Conservation (phyloP, 345 rosid species). For the Gossypium raimondii region DNA sequence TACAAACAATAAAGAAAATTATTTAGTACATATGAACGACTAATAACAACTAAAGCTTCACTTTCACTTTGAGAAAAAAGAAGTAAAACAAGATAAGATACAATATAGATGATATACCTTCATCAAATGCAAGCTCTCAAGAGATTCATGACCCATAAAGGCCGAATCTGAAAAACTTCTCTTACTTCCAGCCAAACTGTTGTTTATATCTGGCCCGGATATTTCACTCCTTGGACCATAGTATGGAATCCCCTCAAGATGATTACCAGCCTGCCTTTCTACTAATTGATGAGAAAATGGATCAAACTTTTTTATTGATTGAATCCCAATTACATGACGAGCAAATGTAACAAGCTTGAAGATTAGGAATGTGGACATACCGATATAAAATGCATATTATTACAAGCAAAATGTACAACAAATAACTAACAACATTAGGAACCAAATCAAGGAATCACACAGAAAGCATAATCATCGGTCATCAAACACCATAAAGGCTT, state of each 20-base stretch:
- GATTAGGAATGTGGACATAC: background rate
- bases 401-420: background rate
- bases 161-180: constrained; percentile 72
- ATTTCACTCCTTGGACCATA: constrained; percentile 66
- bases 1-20: constrained; percentile 3
- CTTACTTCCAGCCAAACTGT: constrained; percentile 61
- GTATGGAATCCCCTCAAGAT: constrained; percentile 83
- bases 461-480: background rate
- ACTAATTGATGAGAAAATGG: constrained; percentile 30
- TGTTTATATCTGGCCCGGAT: constrained; percentile 61
- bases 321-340: constrained; percentile 1
- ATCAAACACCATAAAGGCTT: constrained; percentile 1
- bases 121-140: constrained; percentile 70
- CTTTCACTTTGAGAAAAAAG: background rate
- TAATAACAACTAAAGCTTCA: constrained; percentile 5
- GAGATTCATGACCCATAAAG: constrained; percentile 57
- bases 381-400: background rate
- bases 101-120: constrained; percentile 42
- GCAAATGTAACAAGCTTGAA: constrained; percentile 6
- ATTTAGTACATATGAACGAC: constrained; percentile 10
- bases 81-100: constrained; percentile 10
- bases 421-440: background rate
- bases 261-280: constrained; percentile 61
- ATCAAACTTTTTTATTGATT: constrained; percentile 23
- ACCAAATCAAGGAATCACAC: background rate